These are phyloP conservation scores for Macrotyloma uniflorum DNA, from an alignment of 306 rosid species.

Conservation along the genomic window DNA sequence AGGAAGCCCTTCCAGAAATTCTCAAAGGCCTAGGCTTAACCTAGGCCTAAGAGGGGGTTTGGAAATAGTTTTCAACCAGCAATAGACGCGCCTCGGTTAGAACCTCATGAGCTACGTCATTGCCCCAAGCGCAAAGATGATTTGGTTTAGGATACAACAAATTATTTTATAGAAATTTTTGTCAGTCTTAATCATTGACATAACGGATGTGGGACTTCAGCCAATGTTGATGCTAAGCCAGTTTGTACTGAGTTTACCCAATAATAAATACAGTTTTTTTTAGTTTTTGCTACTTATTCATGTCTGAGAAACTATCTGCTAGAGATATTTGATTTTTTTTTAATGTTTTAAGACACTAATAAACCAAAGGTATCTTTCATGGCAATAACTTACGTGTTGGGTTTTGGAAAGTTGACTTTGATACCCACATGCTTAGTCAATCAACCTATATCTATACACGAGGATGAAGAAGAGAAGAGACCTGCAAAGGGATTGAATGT, in stretches of 20 bases:
- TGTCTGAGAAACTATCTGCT: no score
- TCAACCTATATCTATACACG: no score
- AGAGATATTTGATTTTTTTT: neutral
- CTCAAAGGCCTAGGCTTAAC: neutral
- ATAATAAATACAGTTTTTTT: no score
- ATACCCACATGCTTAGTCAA: neutral
- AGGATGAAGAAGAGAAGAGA: neutral
- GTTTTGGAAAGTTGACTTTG: neutral
- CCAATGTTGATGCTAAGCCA: no score
- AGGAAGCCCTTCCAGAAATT: neutral
- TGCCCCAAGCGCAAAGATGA: neutral
- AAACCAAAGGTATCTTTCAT: neutral
- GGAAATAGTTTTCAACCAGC: constrained; percentile 2
- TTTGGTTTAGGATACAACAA: no score
- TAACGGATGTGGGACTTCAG: neutral
- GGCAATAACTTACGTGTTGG: neutral
- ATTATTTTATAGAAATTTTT: neutral
- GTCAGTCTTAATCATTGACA: no score
- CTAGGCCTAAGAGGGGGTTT: neutral
- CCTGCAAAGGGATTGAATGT: neutral
- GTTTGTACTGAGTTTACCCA: no score
- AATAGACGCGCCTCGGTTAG: neutral
- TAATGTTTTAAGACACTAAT: neutral
- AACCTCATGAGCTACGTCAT: neutral
- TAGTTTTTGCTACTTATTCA: no score